phyloP scores from a whole-genome alignment of 2,329 filamentous ascomycete species.

The Aureobasidium pullulans region DNA sequence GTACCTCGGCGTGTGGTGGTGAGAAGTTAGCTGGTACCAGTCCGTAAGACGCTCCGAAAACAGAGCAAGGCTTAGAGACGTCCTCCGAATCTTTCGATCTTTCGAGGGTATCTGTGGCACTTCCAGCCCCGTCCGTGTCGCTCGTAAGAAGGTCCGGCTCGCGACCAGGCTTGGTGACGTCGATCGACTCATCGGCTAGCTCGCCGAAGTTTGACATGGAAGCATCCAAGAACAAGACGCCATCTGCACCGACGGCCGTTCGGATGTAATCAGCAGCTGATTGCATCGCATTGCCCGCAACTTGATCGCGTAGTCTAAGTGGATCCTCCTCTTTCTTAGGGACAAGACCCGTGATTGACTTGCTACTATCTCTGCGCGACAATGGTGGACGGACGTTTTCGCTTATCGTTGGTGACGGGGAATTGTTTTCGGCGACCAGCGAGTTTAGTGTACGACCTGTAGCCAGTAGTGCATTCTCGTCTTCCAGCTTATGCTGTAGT shows the following conservation, averaged over 20 bases:
- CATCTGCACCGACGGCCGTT: slow-evolving; percentile 38
- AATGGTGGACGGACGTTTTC: neutral
- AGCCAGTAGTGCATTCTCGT: neutral
- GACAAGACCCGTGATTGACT: neutral
- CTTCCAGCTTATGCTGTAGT: slow-evolving; percentile 3
- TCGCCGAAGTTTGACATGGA: slow-evolving; percentile 11
- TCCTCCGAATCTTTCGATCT: neutral
- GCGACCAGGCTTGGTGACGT: neutral
- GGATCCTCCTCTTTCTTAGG: slow-evolving; percentile 19
- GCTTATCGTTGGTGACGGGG: neutral
- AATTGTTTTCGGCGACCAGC: neutral
- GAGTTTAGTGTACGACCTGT: slow-evolving; percentile 5
- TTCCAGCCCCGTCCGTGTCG: slow-evolving; percentile 6
- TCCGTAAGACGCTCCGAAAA: slow-evolving; percentile 4
- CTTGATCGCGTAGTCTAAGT: slow-evolving; percentile 18
- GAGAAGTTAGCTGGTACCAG: slow-evolving; percentile 1
- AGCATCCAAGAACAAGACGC: slow-evolving; percentile 36
- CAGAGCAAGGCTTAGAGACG: slow-evolving; percentile 1
- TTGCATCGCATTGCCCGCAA: slow-evolving; percentile 26
- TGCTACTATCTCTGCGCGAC: slow-evolving; percentile 2
- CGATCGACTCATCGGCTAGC: neutral
- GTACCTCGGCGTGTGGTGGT: neutral
- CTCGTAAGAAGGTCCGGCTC: neutral
- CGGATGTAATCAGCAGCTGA: slow-evolving; percentile 38
- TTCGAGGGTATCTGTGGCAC: slow-evolving; percentile 1